Evolutionary conservation across 2,329 filamentous ascomycete genomes (phyloP).

Genomic region (Colletotrichum cereale): DNA sequence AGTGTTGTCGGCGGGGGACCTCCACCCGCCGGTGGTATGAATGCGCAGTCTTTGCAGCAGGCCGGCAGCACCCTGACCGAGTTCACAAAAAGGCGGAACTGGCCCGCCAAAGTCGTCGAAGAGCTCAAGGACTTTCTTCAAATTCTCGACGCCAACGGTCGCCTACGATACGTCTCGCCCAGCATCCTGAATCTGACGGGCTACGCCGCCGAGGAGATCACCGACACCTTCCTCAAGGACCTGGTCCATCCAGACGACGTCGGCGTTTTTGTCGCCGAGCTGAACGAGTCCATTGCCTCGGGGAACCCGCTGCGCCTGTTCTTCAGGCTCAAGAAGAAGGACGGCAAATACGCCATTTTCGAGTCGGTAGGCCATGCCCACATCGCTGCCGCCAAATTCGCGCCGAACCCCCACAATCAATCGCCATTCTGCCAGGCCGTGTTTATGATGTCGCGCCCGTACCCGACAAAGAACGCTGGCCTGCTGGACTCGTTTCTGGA

Average conservation of each 20-base stretch:
- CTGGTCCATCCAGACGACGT: conserved; percentile 89
- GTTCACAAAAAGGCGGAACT: conserved; percentile 75
- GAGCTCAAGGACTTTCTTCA: conserved; percentile 91
- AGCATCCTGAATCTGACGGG: conserved; percentile 82
- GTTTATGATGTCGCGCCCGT: conserved; percentile 92
- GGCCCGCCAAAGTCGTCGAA: conserved; percentile 90
- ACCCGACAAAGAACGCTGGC: conserved; percentile 87
- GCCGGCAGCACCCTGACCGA: conserved; percentile 64
- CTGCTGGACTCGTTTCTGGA: conserved; percentile 94
- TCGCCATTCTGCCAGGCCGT: conserved; percentile 86
- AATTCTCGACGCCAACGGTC: conserved; percentile 86
- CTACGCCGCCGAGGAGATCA: conserved; percentile 77
- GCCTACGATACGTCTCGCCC: conserved; percentile 87
- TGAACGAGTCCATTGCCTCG: conserved; percentile 88
- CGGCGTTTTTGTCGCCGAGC: conserved; percentile 84
- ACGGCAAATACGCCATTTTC: conserved; percentile 82
- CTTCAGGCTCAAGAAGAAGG: conserved; percentile 83
- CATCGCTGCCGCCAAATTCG: conserved; percentile 76
- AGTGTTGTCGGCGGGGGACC: conserved; percentile 57
- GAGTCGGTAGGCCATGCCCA: conserved; percentile 95
- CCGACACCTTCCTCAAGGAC: conserved; percentile 82
- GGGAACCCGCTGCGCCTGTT: conserved; percentile 86
- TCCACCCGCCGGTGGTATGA: conserved; percentile 55
- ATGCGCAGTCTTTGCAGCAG: conserved; percentile 46
- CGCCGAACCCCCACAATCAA: conserved; percentile 72